Conservation (phyloP, 2,329 filamentous ascomycete genomes). For the Cytospora paraplurivora region DNA sequence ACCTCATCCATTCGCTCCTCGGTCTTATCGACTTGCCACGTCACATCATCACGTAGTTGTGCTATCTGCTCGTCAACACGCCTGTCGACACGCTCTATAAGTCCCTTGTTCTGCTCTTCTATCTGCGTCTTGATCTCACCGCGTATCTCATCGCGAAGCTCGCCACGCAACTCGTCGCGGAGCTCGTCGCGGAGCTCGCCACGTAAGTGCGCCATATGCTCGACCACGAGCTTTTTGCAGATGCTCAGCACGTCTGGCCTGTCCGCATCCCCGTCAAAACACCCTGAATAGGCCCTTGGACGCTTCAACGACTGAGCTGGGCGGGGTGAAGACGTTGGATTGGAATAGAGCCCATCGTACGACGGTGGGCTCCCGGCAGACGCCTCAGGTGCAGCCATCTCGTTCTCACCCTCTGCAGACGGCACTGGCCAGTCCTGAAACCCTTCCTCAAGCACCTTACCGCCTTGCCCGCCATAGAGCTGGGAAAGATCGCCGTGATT, state of each 20-base stretch:
- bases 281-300: neutral
- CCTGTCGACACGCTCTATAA: conserved; percentile 1
- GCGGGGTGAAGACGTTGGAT: neutral
- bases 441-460: neutral
- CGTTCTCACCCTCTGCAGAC: neutral
- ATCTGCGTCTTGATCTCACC: conserved; percentile 1
- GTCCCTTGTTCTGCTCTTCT: conserved; percentile 4
- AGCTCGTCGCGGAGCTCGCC: neutral
- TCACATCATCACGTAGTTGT: conserved; percentile 5
- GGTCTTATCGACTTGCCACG: neutral
- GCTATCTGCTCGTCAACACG: conserved; percentile 1
- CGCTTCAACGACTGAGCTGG: conserved; percentile 6
- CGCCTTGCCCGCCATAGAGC: conserved; percentile 9
- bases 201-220: neutral
- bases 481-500: neutral
- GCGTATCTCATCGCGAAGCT: neutral
- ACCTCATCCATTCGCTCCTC: conserved; percentile 9
- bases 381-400: neutral
- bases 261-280: neutral
- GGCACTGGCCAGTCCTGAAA: neutral
- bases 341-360: conserved; percentile 2
- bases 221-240: neutral
- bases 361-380: conserved; percentile 1
- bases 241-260: neutral
- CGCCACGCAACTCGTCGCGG: neutral